These are phyloP conservation scores for Ceratocystis albifundus DNA, from an alignment of 2,329 filamentous ascomycete species.

Conservation along the genomic window DNA sequence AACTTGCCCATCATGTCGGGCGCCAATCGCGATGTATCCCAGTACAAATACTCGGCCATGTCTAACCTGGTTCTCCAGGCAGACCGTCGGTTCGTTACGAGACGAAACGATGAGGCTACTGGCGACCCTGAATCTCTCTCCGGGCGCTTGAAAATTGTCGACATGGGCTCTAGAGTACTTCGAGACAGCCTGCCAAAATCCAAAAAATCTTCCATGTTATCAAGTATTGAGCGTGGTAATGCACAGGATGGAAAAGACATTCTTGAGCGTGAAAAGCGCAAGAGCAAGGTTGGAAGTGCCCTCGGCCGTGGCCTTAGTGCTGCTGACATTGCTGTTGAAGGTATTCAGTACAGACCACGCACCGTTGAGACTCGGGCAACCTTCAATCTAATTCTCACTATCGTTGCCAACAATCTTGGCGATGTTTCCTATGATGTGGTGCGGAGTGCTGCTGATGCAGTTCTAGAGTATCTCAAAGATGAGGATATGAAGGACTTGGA, in stretches of 20 bases:
- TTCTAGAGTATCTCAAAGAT: constrained; percentile 85
- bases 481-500: constrained; percentile 94
- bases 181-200: constrained; percentile 70
- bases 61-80: constrained; percentile 99
- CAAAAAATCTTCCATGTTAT: constrained; percentile 59
- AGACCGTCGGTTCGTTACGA: constrained; percentile 88
- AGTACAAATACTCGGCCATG: constrained; percentile 99
- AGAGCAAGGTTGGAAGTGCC: constrained; percentile 62
- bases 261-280: constrained; percentile 70
- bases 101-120: constrained; percentile 86
- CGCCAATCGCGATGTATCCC: constrained; percentile 70
- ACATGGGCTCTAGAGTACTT: constrained; percentile 81
- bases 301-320: constrained; percentile 65
- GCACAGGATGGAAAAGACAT: constrained; percentile 75
- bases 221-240: constrained; percentile 61
- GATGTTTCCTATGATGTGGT: constrained; percentile 89
- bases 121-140: constrained; percentile 96
- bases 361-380: constrained; percentile 85
- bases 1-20: constrained; percentile 49
- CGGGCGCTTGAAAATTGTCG: constrained; percentile 79
- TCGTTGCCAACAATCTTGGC: constrained; percentile 76
- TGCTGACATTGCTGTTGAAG: constrained; percentile 78
- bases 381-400: constrained; percentile 86
- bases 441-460: constrained; percentile 83
- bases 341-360: constrained; percentile 79